Base-by-base conservation (phyloP, 257 asterid genomes). In the Lycium barbarum region DNA sequence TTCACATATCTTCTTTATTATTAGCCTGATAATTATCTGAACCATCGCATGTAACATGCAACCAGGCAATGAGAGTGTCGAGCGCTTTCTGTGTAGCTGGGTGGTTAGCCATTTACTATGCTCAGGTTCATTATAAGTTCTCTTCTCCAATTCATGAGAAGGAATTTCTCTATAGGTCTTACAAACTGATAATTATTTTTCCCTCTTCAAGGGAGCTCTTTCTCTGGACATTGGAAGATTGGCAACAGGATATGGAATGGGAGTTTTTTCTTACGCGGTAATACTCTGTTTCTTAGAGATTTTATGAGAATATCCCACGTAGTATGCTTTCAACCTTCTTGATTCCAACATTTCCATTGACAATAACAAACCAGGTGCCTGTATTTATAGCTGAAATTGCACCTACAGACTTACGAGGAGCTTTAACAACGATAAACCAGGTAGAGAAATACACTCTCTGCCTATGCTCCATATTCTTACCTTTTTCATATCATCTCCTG, bases 211-310 rank as follows among this genome's bases (percentile, higher is more conserved):
- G 98, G 93, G 91, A 36, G 89, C 81, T 38, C 63, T 88, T 58
- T 90, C 90, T 80, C 90, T 96, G 84, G 98, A 94, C 86, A 82
- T 93, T 13, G 98, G 99, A 72, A 91, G 99, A 86, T 83, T 95
- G 55, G 97, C 96, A 53, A 94, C 98, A 36, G 98, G 98, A 88
- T 94, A 93, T 90, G 99, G 99, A 70, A 94, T 93, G 97, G 98
- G 98, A 90, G 95, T 94, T 40, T 94, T 93, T 83, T 94, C 98
- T 10, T 95, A 88, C 83, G 97, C 94, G 97, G 98, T 94, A 93
- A 45, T 47, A 9, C 65, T 53, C 2, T 7, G 12, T 78, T 36
- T 59, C 80, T 22, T 10, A 5, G 43, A 65, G 71, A 38, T 80
- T 63, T 57, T 71, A 58, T 49, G 43, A 33, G 11, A 57, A 5